Base-by-base conservation (phyloP, 352 stramenopile species). In the Aphanomyces cochlioides region DNA sequence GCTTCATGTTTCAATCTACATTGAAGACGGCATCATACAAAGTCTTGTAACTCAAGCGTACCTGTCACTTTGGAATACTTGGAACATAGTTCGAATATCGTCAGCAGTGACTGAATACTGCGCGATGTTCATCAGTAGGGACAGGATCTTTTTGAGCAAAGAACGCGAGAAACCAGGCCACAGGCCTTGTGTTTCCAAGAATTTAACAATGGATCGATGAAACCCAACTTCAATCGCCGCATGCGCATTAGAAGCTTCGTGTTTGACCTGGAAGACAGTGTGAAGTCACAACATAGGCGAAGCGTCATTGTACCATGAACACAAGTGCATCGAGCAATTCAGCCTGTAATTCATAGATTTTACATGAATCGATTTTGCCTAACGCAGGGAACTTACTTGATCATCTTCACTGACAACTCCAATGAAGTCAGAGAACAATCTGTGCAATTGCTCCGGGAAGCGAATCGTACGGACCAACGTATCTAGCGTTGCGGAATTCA, bases 41-140 rank as follows among this genome's bases (percentile, higher is more conserved):
- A 37, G 10, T 13, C 39, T 54, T 50, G 21, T 5, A 4, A 41
- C 36, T 43, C 40, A 8, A 43, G 6, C 15, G 17, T 70, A 70
- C 64, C 84, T 83, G 60, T 76, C 74, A 40, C 84, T 88, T 39
- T 85, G 85, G 72, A 94, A 92, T 38, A 92, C 84, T 7, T 74
- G 75, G 17, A 94, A 79, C 86, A 94, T 94, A 34, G 84, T 79
- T 38, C 86, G 83, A 66, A 94, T 88, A 67, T 94, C 86, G 34
- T 91, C 82, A 47, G 84, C 87, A 39, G 74, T 85, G 7, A 92
- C 84, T 2, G 84, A 90, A 75, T 94, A 85, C 57, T 88, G 89
- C 6, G 84, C 77, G 56, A 94, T 66, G 67, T 94, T 90, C 17
- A 94, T 66, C 58, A 94, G 88, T 48, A 94, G 72, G 5, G 82